Percentiles rank a stretch among this genome's conserved stretches.
Conservation (phyloP, 108 stramenopile species). For the Nannochloropsis granulata region DNA sequence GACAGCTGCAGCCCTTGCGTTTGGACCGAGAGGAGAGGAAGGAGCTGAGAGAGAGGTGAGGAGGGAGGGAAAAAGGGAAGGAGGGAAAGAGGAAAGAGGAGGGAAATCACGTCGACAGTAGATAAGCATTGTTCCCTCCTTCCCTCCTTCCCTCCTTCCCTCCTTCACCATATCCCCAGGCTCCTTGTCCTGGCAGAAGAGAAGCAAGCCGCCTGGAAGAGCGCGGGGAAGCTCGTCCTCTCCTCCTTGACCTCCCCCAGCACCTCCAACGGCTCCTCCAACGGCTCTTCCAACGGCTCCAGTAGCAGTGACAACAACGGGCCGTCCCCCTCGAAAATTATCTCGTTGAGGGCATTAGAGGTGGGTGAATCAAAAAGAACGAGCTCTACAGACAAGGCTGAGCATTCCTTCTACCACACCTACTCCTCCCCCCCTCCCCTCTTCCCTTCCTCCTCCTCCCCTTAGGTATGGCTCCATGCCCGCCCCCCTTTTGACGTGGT, state of each 20-base stretch:
- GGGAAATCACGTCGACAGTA: not conserved
- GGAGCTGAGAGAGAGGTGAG: not conserved
- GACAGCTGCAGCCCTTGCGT: not conserved
- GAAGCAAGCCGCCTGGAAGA: not conserved
- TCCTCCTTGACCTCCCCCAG: not conserved
- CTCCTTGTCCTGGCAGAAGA: not conserved
- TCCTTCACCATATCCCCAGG: not conserved
- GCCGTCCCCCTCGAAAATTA: no score
- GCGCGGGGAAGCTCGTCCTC: not conserved
- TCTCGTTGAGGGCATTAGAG: no score
- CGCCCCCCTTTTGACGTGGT: not conserved
- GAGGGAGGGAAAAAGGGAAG: not conserved
- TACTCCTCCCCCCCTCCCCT: not conserved
- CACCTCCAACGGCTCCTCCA: no score
- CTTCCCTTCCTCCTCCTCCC: not conserved
- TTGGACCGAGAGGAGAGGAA: not conserved
- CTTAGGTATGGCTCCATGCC: not conserved
- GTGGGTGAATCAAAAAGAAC: no score
- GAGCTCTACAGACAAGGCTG: no score
- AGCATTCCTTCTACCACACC: no score
- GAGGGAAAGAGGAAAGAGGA: not conserved
- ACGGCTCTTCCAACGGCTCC: no score
- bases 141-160: not conserved
- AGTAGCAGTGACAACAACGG: no score
- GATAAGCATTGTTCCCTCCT: not conserved